phyloP scores from a whole-genome alignment of 345 rosid genomes.

The Alliaria petiolata region DNA sequence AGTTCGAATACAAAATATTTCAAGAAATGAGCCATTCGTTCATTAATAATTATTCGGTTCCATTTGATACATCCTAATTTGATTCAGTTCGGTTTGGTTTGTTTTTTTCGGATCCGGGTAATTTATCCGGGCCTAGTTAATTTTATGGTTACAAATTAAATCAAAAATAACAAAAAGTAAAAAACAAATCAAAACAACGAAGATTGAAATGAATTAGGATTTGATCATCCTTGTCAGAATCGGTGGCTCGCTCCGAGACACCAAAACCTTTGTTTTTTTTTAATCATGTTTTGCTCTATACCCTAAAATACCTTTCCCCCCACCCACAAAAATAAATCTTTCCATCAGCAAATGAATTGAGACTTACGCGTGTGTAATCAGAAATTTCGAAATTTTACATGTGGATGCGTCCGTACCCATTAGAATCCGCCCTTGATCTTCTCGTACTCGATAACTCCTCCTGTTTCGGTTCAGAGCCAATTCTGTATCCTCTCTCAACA shows the following conservation, averaged over 20 bases:
- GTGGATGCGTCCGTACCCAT: constrained; percentile 1
- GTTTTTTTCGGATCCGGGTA: too few relatives aligned
- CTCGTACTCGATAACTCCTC: constrained; percentile 2
- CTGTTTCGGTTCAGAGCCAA: constrained; percentile 41
- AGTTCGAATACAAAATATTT: too few relatives aligned
- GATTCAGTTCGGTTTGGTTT: too few relatives aligned
- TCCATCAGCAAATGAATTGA: not conserved
- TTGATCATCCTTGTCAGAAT: not conserved
- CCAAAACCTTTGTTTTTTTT: not conserved
- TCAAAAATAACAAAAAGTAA: too few relatives aligned
- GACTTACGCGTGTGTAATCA: not conserved
- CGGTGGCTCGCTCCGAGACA: not conserved
- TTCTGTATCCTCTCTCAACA: constrained; percentile 73
- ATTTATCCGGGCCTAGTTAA: too few relatives aligned
- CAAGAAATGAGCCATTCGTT: too few relatives aligned
- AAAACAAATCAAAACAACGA: too few relatives aligned
- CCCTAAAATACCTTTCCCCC: not conserved
- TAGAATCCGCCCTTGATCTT: constrained; percentile 2
- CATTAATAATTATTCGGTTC: too few relatives aligned
- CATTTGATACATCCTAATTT: too few relatives aligned
- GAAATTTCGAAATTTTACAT: not conserved
- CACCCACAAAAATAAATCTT: not conserved
- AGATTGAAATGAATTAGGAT: not conserved
- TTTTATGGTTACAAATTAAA: too few relatives aligned
- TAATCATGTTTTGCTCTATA: not conserved